Base-by-base conservation (phyloP, 2,329 filamentous ascomycete species). In the Trichoderma arundinaceum region DNA sequence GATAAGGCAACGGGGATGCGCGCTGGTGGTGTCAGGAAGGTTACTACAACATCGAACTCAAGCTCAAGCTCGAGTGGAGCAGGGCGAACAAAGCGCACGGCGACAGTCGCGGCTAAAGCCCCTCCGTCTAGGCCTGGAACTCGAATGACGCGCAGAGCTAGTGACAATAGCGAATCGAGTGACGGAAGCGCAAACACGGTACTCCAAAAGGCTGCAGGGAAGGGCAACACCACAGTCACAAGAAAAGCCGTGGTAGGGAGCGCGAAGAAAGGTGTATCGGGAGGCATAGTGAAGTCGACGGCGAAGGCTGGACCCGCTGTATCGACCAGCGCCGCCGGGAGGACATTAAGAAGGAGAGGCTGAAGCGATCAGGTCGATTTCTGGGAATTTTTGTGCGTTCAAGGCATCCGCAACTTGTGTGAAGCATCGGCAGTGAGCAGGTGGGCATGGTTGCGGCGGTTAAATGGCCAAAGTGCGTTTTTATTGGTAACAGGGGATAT, bases 161-260 rank as follows among this genome's bases (percentile, higher is more conserved):
- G 89, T 71, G 83, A 79, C 69, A 81, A 80, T 64, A 90, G 88
- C 73, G 88, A 88, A 72, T 81, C 84, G 15, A 90, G 88, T 70
- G 86, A 89, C 64, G 82, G 79, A 5, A 91, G 88, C 75, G 85
- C 84, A 13, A 84, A 86, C 7, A 91, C 89, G 0, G 86, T 90
- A 22, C 81, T 90, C 49, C 84, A 84, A 75, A 89, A 86, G 74
- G 77, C 78, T 3, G 75, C 75, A 12, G 72, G 78, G 33, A 71
- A 77, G 6, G 79, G 75, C 66, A 69, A 76, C 2, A 69, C 76
- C 13, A 69, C 76, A 19, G 75, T 81, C 2, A 66, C 74, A 1
- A 88, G 84, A 74, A 84, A 82, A 72, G 83, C 83, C 1, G 81
- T 84, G 4, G 84, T 85, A 78, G 79, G 80, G 52, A 83, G 84